Evolutionary conservation across 345 rosid species (phyloP).

Genomic region (Sonneratia caseolaris): DNA sequence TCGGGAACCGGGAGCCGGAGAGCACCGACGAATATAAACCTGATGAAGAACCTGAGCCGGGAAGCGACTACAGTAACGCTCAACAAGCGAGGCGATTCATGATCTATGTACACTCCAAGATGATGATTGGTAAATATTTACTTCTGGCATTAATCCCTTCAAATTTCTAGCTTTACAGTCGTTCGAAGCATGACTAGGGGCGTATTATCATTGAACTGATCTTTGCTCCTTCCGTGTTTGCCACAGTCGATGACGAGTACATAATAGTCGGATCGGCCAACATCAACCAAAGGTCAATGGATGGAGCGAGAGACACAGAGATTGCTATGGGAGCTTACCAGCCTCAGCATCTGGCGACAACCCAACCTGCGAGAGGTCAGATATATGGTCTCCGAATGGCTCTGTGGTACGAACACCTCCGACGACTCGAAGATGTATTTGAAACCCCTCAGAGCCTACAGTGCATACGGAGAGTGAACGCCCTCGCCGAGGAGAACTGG

Average conservation of each 20-base stretch:
- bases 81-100: conserved; percentile 5
- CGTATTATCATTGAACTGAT: not conserved
- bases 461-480: not conserved
- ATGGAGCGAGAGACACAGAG: conserved; percentile 2
- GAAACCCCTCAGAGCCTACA: not conserved
- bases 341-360: not conserved
- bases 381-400: not conserved
- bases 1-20: conserved; percentile 1
- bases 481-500: not conserved
- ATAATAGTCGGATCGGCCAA: conserved; percentile 3
- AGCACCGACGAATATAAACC: not conserved
- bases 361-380: not conserved
- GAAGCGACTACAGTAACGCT: not conserved
- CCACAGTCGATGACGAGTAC: conserved; percentile 6
- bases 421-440: not conserved
- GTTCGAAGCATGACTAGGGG: not conserved
- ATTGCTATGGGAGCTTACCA: conserved; percentile 6
- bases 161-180: not conserved
- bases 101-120: conserved; percentile 4
- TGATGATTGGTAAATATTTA: conserved; percentile 3
- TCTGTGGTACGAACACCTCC: conserved; percentile 1
- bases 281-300: conserved; percentile 7
- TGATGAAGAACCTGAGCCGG: not conserved
- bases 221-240: not conserved
- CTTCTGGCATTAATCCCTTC: not conserved